Evolutionary conservation across 73 alveolate genomes (phyloP).

Genomic region (Tetrahymena malaccensis): DNA sequence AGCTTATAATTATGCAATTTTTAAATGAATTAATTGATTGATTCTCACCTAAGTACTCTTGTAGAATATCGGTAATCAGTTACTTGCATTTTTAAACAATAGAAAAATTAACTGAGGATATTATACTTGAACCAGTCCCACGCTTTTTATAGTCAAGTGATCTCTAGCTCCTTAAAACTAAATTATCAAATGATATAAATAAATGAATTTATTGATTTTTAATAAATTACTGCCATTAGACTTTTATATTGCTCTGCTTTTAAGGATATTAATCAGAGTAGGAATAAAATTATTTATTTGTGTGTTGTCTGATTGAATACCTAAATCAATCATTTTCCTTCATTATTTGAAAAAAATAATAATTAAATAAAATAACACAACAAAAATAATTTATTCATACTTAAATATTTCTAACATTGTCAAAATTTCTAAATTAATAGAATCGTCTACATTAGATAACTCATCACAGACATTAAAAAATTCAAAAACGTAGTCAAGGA

Average conservation of each 20-base stretch:
- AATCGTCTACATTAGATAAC: neutral
- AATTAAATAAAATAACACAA: neutral
- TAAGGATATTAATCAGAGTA: neutral
- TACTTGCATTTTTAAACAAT: neutral
- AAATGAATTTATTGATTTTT: no score
- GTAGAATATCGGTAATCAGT: neutral
- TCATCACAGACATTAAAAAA: neutral
- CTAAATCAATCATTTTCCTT: neutral
- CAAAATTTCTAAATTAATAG: neutral
- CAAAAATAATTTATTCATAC: neutral
- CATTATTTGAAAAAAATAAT: neutral
- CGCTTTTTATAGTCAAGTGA: neutral
- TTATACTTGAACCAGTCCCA: neutral
- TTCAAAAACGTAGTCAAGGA: neutral
- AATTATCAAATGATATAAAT: no score
- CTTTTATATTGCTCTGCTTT: neutral
- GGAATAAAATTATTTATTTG: neutral
- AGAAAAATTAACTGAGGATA: neutral
- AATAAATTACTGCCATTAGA: neutral
- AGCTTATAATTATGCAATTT: no score
- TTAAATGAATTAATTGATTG: no score
- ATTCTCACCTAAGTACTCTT: neutral
- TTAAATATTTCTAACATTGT: neutral
- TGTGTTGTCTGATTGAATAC: neutral
- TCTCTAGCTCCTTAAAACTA: neutral